A percentile compares a stretch with the other conserved stretches of the same genome.
Evolutionary conservation across 805 yeast genomes (phyloP).

Genomic region (Starmera caribaea): DNA sequence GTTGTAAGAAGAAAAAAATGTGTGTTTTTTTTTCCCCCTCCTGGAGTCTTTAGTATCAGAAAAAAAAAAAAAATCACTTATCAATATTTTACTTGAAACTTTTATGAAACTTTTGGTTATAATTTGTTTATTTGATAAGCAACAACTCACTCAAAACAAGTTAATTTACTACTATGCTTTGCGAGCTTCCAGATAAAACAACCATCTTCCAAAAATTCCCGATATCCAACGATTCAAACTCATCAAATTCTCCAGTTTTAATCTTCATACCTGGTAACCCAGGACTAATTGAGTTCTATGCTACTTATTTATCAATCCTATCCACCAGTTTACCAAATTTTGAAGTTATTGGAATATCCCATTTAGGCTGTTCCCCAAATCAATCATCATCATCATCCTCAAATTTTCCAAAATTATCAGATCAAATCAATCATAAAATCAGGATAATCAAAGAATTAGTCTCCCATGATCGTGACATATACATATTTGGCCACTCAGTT

Average conservation of each 20-base stretch:
- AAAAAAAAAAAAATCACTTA: no score
- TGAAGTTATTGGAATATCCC: conserved; percentile 54
- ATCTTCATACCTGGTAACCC: conserved; percentile 73
- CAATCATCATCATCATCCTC: conserved; percentile 8
- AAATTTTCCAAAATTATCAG: conserved; percentile 32
- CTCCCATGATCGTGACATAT: conserved; percentile 24
- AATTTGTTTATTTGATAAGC: no score
- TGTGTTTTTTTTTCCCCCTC: no score
- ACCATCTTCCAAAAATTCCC: no score
- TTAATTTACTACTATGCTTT: no score
- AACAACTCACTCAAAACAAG: no score
- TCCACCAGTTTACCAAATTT: conserved; percentile 32
- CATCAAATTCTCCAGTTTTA: conserved; percentile 26
- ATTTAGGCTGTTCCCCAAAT: conserved; percentile 42
- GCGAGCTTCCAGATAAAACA: no score
- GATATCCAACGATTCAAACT: neutral
- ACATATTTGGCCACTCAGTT: conserved; percentile 59
- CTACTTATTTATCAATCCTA: conserved; percentile 37
- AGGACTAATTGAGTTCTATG: conserved; percentile 58
- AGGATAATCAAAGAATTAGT: conserved; percentile 32
- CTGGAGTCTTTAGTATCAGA: no score
- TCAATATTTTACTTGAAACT: no score
- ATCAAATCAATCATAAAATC: conserved; percentile 51
- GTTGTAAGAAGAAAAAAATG: no score
- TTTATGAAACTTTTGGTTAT: no score